phyloP scores from a whole-genome alignment of 1,284 basidiomycete genomes.

The Cryptococcus wingfieldii region DNA sequence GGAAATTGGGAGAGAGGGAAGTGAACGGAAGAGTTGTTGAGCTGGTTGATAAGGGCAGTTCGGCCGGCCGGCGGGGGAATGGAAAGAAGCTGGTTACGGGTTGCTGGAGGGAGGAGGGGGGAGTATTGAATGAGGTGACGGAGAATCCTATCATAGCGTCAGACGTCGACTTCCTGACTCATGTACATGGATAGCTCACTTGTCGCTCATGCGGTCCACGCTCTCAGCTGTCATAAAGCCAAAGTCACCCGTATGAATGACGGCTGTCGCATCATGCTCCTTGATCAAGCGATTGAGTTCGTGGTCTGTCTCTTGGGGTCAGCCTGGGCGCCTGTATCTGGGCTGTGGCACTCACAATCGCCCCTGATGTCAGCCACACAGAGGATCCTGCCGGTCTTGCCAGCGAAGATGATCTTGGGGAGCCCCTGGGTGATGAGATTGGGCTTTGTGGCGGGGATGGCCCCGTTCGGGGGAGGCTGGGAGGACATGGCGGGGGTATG shows the following conservation, averaged over 20 bases:
- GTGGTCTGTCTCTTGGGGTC: slow-evolving; percentile 51
- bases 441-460: slow-evolving; percentile 15
- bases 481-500: not conserved
- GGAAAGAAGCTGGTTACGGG: slow-evolving; percentile 74
- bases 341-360: slow-evolving; percentile 40
- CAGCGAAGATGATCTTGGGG: slow-evolving; percentile 37
- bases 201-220: slow-evolving; percentile 84
- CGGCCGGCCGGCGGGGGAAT: slow-evolving; percentile 55
- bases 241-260: slow-evolving; percentile 99
- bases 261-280: slow-evolving; percentile 82
- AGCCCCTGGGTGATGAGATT: slow-evolving; percentile 17
- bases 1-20: slow-evolving; percentile 85
- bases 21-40: slow-evolving; percentile 52
- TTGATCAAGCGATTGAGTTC: slow-evolving; percentile 85
- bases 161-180: not conserved
- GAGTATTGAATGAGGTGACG: slow-evolving; percentile 97
- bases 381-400: slow-evolving; percentile 71
- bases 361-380: slow-evolving; percentile 96
- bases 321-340: slow-evolving; percentile 6
- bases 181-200: slow-evolving; percentile 47
- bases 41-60: slow-evolving; percentile 52
- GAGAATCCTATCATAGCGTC: slow-evolving; percentile 57
- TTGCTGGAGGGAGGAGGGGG: slow-evolving; percentile 79
- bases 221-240: slow-evolving; percentile 89
- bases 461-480: not conserved